Conservation (phyloP, 192 early-diverging fungal species). For the Linnemannia elongata region DNA sequence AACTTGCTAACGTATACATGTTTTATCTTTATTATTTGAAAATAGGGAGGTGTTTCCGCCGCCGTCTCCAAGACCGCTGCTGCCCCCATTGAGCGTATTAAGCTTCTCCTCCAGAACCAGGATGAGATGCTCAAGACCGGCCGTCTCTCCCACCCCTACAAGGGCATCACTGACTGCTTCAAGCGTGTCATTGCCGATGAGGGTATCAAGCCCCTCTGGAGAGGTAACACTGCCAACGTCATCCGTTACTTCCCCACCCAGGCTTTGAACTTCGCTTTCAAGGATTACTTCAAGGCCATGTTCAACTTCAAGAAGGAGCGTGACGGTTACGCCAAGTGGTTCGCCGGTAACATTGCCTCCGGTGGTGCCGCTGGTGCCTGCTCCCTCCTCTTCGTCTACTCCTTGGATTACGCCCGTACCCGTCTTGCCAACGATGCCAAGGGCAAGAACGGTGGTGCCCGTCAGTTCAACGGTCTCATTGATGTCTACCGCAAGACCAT, state of each 20-base stretch:
- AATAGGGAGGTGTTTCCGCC: constrained; percentile 92
- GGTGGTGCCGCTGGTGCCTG: constrained; percentile 88
- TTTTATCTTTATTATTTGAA: neutral
- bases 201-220: constrained; percentile 84
- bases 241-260: constrained; percentile 99
- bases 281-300: constrained; percentile 98
- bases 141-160: constrained; percentile 88
- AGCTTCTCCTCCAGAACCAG: constrained; percentile 97
- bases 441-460: constrained; percentile 83
- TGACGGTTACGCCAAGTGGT: constrained; percentile 88
- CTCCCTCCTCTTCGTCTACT: constrained; percentile 94
- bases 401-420: constrained; percentile 98
- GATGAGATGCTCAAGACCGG: constrained; percentile 89
- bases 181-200: constrained; percentile 89
- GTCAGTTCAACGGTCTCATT: constrained; percentile 96
- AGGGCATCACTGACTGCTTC: constrained; percentile 96
- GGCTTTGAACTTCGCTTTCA: constrained; percentile 98
- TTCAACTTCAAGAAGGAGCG: constrained; percentile 88
- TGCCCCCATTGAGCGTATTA: constrained; percentile 99
- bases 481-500: constrained; percentile 90
- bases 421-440: constrained; percentile 96
- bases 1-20: neutral
- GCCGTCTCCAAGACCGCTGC: constrained; percentile 99
- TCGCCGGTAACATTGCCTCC: constrained; percentile 95
- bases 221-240: constrained; percentile 97